phyloP scores from a whole-genome alignment of 176 grass and related monocot species.

The Dendrocalamus sinicus region DNA sequence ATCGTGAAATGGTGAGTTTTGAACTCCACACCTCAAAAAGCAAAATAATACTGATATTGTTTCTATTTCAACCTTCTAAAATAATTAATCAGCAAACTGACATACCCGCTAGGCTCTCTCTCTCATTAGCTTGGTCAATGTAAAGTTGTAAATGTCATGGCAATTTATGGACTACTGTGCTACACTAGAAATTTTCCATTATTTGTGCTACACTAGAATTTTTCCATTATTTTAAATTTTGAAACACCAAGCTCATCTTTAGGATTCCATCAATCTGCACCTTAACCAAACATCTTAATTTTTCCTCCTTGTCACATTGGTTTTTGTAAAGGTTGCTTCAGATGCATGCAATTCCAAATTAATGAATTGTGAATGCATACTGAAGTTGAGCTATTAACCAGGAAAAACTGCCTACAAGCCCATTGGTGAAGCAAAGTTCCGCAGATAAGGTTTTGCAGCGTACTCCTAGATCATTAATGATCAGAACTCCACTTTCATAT shows the following conservation, averaged over 20 bases:
- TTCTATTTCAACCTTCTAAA: constrained; percentile 16
- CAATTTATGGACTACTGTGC: not conserved
- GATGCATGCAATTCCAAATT: not conserved
- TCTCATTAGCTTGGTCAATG: not conserved
- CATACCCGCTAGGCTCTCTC: not conserved
- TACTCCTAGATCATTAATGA: constrained; percentile 1
- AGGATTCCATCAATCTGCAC: not conserved
- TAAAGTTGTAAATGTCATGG: not conserved
- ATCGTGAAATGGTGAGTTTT: constrained; percentile 30
- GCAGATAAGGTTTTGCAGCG: not conserved
- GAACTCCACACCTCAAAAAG: constrained; percentile 1
- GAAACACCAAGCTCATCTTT: not conserved
- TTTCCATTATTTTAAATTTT: not conserved
- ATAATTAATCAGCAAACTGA: not conserved
- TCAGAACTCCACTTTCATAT: constrained; percentile 27
- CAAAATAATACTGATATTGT: not conserved
- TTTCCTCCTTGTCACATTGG: not conserved
- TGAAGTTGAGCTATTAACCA: constrained; percentile 33
- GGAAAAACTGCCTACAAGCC: not conserved
- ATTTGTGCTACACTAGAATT: not conserved
- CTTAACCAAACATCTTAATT: not conserved
- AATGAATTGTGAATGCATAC: not conserved
- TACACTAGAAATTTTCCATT: not conserved
- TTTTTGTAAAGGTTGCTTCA: too few relatives aligned
- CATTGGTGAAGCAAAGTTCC: constrained; percentile 13